phyloP scores from a whole-genome alignment of 2,329 filamentous ascomycete species.

The Alternaria panax region DNA sequence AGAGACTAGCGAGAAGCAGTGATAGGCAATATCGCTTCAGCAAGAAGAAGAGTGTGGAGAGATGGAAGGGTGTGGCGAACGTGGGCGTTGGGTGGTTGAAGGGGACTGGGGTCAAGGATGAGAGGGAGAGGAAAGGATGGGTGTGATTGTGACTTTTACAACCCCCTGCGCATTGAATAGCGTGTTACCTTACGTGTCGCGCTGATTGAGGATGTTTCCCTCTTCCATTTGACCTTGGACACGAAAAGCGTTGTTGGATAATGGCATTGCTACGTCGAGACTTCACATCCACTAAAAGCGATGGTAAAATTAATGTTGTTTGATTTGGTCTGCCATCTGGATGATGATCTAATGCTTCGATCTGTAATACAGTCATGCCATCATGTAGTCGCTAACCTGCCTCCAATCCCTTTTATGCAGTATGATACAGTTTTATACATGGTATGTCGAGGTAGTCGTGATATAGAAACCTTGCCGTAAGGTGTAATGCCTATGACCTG shows the following conservation, averaged over 20 bases:
- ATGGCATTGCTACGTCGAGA: not conserved
- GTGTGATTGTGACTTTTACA: constrained; percentile 20
- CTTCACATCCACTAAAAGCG: not conserved
- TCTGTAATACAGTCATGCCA: not conserved
- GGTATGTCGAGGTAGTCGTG: not conserved
- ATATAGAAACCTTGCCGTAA: not conserved
- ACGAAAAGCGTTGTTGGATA: not conserved
- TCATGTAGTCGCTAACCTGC: not conserved
- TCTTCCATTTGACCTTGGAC: not conserved
- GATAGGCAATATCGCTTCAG: constrained; percentile 43
- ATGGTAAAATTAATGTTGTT: not conserved
- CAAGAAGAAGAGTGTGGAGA: constrained; percentile 45
- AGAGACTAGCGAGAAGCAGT: constrained; percentile 41
- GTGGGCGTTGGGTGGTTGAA: constrained; percentile 47
- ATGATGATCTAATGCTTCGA: not conserved
- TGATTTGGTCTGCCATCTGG: not conserved
- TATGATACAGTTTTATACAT: constrained; percentile 3
- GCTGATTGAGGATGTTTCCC: not conserved
- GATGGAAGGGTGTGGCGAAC: constrained; percentile 46
- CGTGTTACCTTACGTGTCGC: not conserved
- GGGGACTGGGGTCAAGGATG: constrained; percentile 37
- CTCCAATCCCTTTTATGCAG: not conserved
- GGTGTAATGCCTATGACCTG: constrained; percentile 4
- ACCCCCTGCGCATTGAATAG: not conserved
- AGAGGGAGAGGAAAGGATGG: constrained; percentile 38